Percentiles rank a stretch among this genome's conserved stretches.
Conservation (phyloP, 2,329 filamentous ascomycete genomes). For the Elsinoe perseae region DNA sequence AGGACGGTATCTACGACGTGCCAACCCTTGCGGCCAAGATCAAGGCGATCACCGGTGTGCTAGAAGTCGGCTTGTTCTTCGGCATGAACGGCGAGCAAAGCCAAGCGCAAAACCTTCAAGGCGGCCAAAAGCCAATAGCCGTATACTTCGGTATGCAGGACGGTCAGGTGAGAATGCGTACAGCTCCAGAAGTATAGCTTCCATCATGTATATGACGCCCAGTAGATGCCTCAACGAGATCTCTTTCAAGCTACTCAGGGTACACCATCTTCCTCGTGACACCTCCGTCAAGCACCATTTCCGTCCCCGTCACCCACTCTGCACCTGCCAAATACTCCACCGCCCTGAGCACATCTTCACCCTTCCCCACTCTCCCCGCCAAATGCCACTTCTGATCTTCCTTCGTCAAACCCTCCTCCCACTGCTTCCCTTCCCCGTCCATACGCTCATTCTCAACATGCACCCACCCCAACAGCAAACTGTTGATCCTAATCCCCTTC, state of each 20-base stretch:
- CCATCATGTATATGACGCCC: background rate
- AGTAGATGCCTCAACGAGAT: background rate
- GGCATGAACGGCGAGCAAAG: conserved; percentile 70
- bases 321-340: conserved; percentile 36
- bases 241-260: conserved; percentile 24
- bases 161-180: conserved; percentile 35
- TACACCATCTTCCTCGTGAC: conserved; percentile 42
- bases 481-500: conserved; percentile 40
- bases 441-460: conserved; percentile 40
- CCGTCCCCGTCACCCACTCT: conserved; percentile 39
- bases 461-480: conserved; percentile 47
- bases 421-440: conserved; percentile 37
- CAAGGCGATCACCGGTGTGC: conserved; percentile 74
- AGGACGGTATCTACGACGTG: conserved; percentile 70
- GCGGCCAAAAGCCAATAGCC: conserved; percentile 83
- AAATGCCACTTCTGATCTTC: conserved; percentile 45
- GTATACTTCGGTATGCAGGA: conserved; percentile 90
- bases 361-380: conserved; percentile 43
- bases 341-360: conserved; percentile 39
- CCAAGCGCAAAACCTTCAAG: conserved; percentile 49
- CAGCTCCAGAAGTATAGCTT: conserved; percentile 5
- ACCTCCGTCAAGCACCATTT: conserved; percentile 42
- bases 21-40: conserved; percentile 64
- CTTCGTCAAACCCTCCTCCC: conserved; percentile 41
- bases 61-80: conserved; percentile 87